Base-by-base conservation (phyloP, 768 basidiomycete species). In the Lactarius quietus region DNA sequence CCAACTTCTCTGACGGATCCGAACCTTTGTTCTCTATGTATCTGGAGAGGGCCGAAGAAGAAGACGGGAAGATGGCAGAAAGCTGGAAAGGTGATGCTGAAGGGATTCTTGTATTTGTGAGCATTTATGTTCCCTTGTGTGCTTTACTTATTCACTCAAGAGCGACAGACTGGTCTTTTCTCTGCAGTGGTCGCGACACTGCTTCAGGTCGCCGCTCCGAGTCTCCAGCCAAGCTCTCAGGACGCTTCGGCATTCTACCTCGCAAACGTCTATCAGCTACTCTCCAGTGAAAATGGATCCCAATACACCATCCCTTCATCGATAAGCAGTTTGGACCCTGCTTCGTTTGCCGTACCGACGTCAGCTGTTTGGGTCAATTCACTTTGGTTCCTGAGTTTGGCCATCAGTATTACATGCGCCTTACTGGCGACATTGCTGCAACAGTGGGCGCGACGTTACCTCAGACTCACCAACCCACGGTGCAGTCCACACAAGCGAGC, bases 331-430 rank as follows among this genome's bases (percentile, higher is more conserved):
- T n/a, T n/a, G n/a, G n/a, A 43, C 29, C 61, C 31, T 39, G 7
- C 3, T 2, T 31, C 54, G 5, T 62, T 62, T 23, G 26, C 54
- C 31, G 41, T 54, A 3, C 41, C 61, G 10, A 29, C 14, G 9
- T 17, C 31, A 35, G 57, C 63, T 29, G 26, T 65, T 8, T 56
- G 64, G 45, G 64, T 65, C 29, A 65, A 65, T 51, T 39, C 52
- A 18, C 57, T 65, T 14, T 65, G 64, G 64, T 65, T 59, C 39
- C 20, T 55, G 5, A 65, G 64, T 28, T 54, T 65, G 43, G 38
- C 38, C 17, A 51, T 65, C 29, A 56, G 64, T 35, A 26, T 65
- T 26, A 54, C 59, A 12, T 65, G 64, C 28, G 64, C 58, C 2
- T 38, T 65, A 14, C 23, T 59, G 48, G 64, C 64, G 3, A 65